Base-by-base conservation (phyloP, 73 alveolate species). In the Paramecium sexaurelia region DNA sequence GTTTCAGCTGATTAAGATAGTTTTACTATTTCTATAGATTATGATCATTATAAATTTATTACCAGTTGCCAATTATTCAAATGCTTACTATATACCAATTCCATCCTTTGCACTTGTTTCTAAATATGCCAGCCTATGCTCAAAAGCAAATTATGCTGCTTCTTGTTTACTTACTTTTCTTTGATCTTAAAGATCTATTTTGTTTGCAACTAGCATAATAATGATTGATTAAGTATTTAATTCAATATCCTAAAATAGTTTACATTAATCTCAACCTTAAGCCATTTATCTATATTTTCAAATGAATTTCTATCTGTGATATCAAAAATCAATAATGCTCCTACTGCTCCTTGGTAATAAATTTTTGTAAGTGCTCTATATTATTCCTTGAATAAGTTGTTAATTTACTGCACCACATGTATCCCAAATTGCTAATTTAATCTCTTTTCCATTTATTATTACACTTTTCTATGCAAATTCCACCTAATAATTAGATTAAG, bases 271-370 rank as follows among this genome's bases (percentile, higher is more conserved):
- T 51, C 11, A 51, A 78, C 90, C 27, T 78, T 40, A 20, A 78
- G 20, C 90, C 90, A 78, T 57, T 94, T 95, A 27, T 88, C 55
- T 61, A 93, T 66, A 57, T 92, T 88, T 9, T 93, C 95, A 7
- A 93, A 91, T 20, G 93, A 37, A 27, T 11, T 55, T 10, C 90
- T 92, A 6, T 89, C 87, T 41, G 97, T 71, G 13, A 96, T 90
- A 86, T 96, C 98, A 84, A 89, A 96, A 11, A 96, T 97, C 20
- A 96, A 37, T 61, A 93, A 71, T 75, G 95, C 96, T 1, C 98
- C 98, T 71, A 92, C 95, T 1, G 98, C 97, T 66, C 96, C 97
- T 51, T 95, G 83, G 84, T 92, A 96, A 91, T 95, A 96, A 75
- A 94, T 88, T 90, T 92, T 93, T 26, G 97, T 96, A 45, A 96